These are phyloP conservation scores for Fusarium liriodendri DNA, from an alignment of 2,329 filamentous ascomycete genomes.

Conservation along the genomic window DNA sequence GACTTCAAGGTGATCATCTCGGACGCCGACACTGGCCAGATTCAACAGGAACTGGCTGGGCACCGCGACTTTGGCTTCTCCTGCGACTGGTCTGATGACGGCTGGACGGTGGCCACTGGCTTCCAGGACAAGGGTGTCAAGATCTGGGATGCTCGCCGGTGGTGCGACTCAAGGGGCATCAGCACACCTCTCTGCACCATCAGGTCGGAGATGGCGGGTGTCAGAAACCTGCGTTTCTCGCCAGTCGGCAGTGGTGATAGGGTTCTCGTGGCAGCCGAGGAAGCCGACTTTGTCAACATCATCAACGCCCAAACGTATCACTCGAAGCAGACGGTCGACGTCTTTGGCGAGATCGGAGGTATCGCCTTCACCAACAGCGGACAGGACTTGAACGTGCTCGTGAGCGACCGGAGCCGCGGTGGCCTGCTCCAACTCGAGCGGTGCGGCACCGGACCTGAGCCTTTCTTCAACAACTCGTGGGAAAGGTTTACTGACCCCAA, in stretches of 20 bases:
- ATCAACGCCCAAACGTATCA: constrained; percentile 75
- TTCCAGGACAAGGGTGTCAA: constrained; percentile 80
- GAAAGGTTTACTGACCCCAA: constrained; percentile 7
- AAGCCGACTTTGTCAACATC: constrained; percentile 78
- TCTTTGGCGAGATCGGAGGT: constrained; percentile 82
- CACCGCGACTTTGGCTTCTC: constrained; percentile 80
- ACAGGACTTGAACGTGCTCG: constrained; percentile 74
- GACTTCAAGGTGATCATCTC: constrained; percentile 72
- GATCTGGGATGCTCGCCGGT: constrained; percentile 81
- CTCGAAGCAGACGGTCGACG: constrained; percentile 75
- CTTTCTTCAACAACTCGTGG: constrained; percentile 36
- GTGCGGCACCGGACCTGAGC: constrained; percentile 49
- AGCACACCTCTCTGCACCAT: constrained; percentile 65
- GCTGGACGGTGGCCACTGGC: constrained; percentile 79
- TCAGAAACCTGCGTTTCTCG: constrained; percentile 77
- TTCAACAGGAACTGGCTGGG: constrained; percentile 67
- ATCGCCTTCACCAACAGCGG: constrained; percentile 75
- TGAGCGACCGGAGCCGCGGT: constrained; percentile 73
- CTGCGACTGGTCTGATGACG: constrained; percentile 83
- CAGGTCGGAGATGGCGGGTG: constrained; percentile 74
- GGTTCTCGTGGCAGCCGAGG: constrained; percentile 78
- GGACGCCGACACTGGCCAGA: constrained; percentile 73
- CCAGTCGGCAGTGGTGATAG: constrained; percentile 75
- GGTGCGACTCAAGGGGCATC: constrained; percentile 65
- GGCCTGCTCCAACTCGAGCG: constrained; percentile 73